phyloP scores from a whole-genome alignment of 139 green algal species.

The Micractinium conductrix region DNA sequence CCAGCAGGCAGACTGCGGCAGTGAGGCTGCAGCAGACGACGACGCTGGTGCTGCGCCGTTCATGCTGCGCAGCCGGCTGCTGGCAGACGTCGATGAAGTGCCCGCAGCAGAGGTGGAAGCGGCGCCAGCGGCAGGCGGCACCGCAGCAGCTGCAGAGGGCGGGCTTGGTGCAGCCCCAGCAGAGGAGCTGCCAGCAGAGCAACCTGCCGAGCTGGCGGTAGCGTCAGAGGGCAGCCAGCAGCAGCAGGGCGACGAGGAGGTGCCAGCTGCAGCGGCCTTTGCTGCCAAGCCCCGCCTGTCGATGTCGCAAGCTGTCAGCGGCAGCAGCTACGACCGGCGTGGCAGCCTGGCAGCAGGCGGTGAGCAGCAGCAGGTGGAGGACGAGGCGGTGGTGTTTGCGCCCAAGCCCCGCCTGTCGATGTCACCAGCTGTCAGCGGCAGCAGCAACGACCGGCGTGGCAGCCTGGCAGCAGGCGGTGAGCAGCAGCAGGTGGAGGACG shows the following conservation, averaged over 20 bases:
- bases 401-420: background rate
- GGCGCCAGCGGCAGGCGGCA: background rate
- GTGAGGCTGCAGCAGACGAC: background rate
- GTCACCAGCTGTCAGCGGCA: background rate
- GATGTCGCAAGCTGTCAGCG: background rate
- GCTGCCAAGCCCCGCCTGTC: background rate
- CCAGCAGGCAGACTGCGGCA: background rate
- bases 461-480: background rate
- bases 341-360: background rate
- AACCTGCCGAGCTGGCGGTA: background rate
- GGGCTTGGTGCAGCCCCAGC: no score
- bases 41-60: background rate
- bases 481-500: background rate
- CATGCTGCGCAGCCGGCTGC: background rate
- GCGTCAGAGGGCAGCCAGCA: background rate
- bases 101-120: background rate
- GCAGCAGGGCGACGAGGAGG: background rate
- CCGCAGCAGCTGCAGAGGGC: background rate
- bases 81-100: background rate
- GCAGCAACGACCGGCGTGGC: background rate
- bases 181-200: background rate
- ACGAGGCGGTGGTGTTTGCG: background rate
- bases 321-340: background rate
- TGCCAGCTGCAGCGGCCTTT: background rate
- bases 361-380: background rate